phyloP scores from a whole-genome alignment of 2,329 filamentous ascomycete species.

The Aquanectria penicillioides region DNA sequence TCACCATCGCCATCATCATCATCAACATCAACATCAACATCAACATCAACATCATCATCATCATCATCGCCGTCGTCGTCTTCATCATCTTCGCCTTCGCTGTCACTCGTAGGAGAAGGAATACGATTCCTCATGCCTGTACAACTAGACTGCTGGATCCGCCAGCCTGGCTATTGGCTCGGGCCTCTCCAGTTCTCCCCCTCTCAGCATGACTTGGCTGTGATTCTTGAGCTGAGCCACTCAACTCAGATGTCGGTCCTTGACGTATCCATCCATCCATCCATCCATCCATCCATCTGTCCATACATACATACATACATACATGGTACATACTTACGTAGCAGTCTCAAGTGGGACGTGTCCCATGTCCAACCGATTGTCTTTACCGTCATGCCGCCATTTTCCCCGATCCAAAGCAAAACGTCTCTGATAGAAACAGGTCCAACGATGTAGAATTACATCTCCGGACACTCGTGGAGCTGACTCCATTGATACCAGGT shows the following conservation, averaged over 20 bases:
- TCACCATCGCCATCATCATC: too few relatives aligned
- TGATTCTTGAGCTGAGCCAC: background rate
- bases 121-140: too few relatives aligned
- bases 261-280: background rate
- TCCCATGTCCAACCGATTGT: background rate
- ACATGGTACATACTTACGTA: slow-evolving; percentile 3
- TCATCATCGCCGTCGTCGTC: too few relatives aligned
- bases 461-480: too few relatives aligned
- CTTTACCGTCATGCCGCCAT: too few relatives aligned
- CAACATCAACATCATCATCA: too few relatives aligned
- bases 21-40: too few relatives aligned
- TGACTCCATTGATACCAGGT: background rate
- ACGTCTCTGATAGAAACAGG: too few relatives aligned
- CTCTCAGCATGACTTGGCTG: background rate
- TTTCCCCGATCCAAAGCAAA: too few relatives aligned
- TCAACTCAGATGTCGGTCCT: background rate
- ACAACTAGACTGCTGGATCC: background rate
- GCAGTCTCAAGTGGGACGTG: background rate
- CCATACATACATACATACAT: slow-evolving; percentile 1
- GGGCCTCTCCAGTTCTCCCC: background rate
- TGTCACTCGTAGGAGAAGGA: too few relatives aligned
- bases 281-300: background rate
- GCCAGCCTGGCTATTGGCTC: slow-evolving; percentile 16
- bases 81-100: too few relatives aligned
- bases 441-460: too few relatives aligned